Evolutionary conservation across 768 basidiomycete species (phyloP).

Genomic region (Lactarius sp.): DNA sequence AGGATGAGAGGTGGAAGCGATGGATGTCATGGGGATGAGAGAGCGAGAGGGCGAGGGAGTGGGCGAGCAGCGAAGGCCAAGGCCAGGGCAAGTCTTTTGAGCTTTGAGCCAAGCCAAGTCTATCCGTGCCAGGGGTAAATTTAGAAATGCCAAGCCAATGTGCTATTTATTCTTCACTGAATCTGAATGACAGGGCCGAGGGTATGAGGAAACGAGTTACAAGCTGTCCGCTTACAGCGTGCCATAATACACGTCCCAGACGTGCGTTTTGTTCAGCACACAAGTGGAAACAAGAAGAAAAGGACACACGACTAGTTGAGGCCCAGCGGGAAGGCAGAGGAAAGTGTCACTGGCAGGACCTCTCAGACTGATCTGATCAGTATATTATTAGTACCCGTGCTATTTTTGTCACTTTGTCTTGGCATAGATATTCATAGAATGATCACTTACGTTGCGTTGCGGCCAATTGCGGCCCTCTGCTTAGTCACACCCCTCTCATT

Average conservation of each 20-base stretch:
- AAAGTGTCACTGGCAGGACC: too few relatives aligned
- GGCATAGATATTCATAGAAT: slow-evolving; percentile 14
- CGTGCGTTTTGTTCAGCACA: neutral
- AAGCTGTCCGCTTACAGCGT: neutral
- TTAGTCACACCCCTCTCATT: neutral
- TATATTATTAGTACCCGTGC: neutral
- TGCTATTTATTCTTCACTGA: slow-evolving; percentile 20
- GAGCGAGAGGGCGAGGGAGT: neutral
- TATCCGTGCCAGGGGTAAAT: slow-evolving; percentile 24
- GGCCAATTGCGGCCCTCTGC: neutral
- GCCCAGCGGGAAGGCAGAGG: too few relatives aligned
- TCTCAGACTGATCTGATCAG: too few relatives aligned
- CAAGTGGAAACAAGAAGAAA: neutral
- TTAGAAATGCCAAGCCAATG: slow-evolving; percentile 27
- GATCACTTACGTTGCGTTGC: neutral
- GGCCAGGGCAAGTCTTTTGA: slow-evolving; percentile 17
- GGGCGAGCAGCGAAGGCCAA: slow-evolving; percentile 2
- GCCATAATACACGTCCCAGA: neutral
- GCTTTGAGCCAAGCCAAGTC: slow-evolving; percentile 24
- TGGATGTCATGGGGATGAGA: slow-evolving; percentile 20
- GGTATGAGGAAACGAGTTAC: neutral
- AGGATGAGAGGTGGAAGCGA: slow-evolving; percentile 21
- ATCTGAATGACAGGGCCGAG: neutral
- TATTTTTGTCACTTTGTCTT: slow-evolving; percentile 21
- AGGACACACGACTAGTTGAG: too few relatives aligned